Base-by-base conservation (phyloP, 106 monocot genomes). In the Alisma plantagoaquatica region DNA sequence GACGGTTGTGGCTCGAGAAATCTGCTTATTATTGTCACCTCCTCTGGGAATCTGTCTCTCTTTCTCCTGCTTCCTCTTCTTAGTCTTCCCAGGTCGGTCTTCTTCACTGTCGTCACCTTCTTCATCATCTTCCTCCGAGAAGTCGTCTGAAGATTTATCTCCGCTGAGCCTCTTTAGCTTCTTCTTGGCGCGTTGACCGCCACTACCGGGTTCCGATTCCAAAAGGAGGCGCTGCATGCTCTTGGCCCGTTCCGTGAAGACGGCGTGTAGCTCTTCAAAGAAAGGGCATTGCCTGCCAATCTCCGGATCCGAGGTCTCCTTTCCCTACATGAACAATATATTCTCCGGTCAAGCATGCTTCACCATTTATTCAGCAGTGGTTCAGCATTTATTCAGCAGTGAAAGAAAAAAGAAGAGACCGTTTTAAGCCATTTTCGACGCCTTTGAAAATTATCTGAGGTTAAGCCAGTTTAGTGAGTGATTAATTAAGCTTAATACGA, bases 241-340 rank as follows among this genome's bases (percentile, higher is more conserved):
- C 41, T 58, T 79, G 22, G 76, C 82, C 14, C 82, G 63, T 63
- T 99, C 98, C 8, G 59, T 75, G 71, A 99, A 90, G 19, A 99
- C 66, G 2, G 84, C 74, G 46, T 90, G 81, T 23, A 90, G 59
- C 69, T 99, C 98, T 3, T 99, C 86, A 31, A 99, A 99, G 79
- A 86, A 99, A 11, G 98, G 98, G 58, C 85, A 90, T 4, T 82
- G 85, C 21, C 74, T 78, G 11, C 82, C 79, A 43, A 53, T 75
- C 14, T 99, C 85, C 14, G 84, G 84, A 66, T 86, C 90, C 16
- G 84, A 74, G 47, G 85, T 83, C 69, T 99, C 98, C 30, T 77
- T 86, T 0, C 89, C 86, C 98, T 98, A 63, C 29, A 42, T 6
- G 61, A 23, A 74, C n/a, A n/a, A n/a, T n/a, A n/a, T n/a, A n/a